These are phyloP conservation scores for Anacardium occidentale DNA, from an alignment of 345 rosid species.

Conservation along the genomic window DNA sequence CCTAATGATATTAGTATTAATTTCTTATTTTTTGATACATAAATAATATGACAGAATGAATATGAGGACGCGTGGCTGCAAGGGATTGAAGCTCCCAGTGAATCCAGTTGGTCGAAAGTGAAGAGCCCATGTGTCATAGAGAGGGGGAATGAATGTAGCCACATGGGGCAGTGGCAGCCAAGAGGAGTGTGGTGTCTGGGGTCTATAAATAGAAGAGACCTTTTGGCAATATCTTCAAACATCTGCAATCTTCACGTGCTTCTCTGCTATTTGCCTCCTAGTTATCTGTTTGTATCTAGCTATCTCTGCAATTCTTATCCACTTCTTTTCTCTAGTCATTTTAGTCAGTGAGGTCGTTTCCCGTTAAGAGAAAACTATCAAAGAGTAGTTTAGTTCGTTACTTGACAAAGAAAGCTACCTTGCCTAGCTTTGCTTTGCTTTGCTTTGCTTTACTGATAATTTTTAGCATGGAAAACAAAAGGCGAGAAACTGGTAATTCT, in stretches of 20 bases:
- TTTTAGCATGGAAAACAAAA: slow-evolving; percentile 34
- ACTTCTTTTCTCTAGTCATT: slow-evolving; percentile 14
- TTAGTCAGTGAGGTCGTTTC: slow-evolving; percentile 30
- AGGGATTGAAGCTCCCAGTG: slow-evolving; percentile 26
- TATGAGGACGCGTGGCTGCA: slow-evolving; percentile 21
- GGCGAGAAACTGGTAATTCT: slow-evolving; percentile 20
- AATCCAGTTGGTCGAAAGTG: slow-evolving; percentile 20
- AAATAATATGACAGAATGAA: not conserved
- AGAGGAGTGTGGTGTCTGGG: slow-evolving; percentile 14
- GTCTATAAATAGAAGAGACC: slow-evolving; percentile 38
- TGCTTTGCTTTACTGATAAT: not conserved
- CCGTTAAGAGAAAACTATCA: slow-evolving; percentile 18
- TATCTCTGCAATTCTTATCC: slow-evolving; percentile 40
- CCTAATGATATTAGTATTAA: no score
- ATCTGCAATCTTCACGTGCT: slow-evolving; percentile 45
- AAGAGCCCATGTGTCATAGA: slow-evolving; percentile 22
- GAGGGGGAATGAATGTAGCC: slow-evolving; percentile 16
- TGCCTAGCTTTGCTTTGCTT: not conserved
- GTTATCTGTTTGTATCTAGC: slow-evolving; percentile 13
- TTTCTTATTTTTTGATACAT: no score
- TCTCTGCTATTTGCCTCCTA: slow-evolving; percentile 1
- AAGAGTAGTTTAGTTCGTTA: slow-evolving; percentile 43
- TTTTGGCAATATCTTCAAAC: slow-evolving; percentile 13
- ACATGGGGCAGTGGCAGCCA: slow-evolving; percentile 21
- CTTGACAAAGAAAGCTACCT: slow-evolving; percentile 28